Evolutionary conservation across 1,139 yeast species (phyloP).

Genomic region (Yamadazyma atlantica): DNA sequence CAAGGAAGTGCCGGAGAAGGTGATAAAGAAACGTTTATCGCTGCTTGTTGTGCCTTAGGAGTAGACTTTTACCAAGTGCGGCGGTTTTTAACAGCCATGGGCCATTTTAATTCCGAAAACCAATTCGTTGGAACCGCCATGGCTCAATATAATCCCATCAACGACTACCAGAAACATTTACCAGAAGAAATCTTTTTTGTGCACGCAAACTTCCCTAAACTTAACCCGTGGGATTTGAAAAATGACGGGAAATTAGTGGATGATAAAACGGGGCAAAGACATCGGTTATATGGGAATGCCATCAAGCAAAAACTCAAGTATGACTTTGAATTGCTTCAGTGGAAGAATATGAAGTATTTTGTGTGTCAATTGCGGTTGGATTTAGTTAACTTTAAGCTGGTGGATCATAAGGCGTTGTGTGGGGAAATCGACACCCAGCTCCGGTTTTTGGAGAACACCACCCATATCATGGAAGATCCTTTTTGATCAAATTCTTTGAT

Average conservation of each 20-base stretch:
- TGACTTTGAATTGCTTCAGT: constrained; percentile 62
- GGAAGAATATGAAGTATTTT: constrained; percentile 58
- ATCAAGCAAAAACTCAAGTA: constrained; percentile 50
- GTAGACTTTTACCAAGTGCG: constrained; percentile 70
- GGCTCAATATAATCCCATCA: constrained; percentile 71
- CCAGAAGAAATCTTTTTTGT: constrained; percentile 41
- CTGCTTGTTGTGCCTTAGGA: constrained; percentile 67
- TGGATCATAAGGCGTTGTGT: constrained; percentile 46
- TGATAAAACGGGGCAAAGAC: constrained; percentile 38
- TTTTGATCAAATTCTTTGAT: constrained; percentile 5
- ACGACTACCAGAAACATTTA: constrained; percentile 41
- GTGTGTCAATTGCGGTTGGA: constrained; percentile 54
- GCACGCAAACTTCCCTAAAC: constrained; percentile 66
- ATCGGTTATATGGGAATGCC: constrained; percentile 55
- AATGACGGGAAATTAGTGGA: constrained; percentile 39
- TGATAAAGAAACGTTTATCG: constrained; percentile 84
- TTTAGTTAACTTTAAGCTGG: constrained; percentile 45
- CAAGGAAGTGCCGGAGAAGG: constrained; percentile 91
- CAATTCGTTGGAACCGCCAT: constrained; percentile 64
- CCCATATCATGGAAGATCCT: constrained; percentile 19
- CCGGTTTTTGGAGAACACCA: constrained; percentile 36
- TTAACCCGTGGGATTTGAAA: constrained; percentile 56
- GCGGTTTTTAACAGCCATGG: constrained; percentile 53
- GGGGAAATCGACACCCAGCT: constrained; percentile 48
- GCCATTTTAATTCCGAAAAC: constrained; percentile 39